These are phyloP conservation scores for Penicillium brasilianum DNA, from an alignment of 2,329 filamentous ascomycete species.

Conservation along the genomic window DNA sequence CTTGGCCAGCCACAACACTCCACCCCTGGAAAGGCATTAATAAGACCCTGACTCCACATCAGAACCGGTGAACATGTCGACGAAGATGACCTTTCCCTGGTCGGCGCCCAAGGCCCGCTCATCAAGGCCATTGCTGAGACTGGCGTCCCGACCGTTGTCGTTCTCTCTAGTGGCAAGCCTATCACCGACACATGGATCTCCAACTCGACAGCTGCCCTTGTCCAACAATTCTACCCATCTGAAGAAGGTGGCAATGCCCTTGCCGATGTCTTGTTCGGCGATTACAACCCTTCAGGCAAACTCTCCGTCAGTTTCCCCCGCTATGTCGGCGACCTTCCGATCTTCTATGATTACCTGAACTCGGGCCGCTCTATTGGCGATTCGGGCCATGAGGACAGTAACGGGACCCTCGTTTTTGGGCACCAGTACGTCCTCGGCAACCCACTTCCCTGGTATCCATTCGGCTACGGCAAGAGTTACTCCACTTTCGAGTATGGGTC, in stretches of 20 bases:
- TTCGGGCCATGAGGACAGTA: constrained; percentile 58
- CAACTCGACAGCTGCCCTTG: constrained; percentile 64
- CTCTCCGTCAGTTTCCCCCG: constrained; percentile 70
- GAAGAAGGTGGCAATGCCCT: constrained; percentile 71
- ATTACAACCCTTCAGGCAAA: constrained; percentile 69
- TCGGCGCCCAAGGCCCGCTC: constrained; percentile 71
- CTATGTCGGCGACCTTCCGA: constrained; percentile 68
- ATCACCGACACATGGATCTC: constrained; percentile 76
- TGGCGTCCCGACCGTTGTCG: constrained; percentile 69
- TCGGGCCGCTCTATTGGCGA: constrained; percentile 62
- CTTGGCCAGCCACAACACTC: not conserved
- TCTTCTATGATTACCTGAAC: constrained; percentile 76
- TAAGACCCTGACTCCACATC: not conserved
- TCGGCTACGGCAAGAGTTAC: constrained; percentile 71
- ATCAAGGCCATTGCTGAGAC: constrained; percentile 71
- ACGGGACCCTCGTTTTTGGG: constrained; percentile 68
- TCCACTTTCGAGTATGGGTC: constrained; percentile 63
- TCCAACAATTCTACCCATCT: constrained; percentile 77
- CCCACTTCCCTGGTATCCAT: constrained; percentile 66
- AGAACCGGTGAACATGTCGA: constrained; percentile 75
- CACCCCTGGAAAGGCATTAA: not conserved
- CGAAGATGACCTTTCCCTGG: constrained; percentile 65
- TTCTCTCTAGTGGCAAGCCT: constrained; percentile 73
- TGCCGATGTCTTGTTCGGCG: constrained; percentile 68
- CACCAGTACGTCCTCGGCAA: constrained; percentile 67